Evolutionary conservation across 306 rosid species (phyloP).

Genomic region (Lathyrus sativus): DNA sequence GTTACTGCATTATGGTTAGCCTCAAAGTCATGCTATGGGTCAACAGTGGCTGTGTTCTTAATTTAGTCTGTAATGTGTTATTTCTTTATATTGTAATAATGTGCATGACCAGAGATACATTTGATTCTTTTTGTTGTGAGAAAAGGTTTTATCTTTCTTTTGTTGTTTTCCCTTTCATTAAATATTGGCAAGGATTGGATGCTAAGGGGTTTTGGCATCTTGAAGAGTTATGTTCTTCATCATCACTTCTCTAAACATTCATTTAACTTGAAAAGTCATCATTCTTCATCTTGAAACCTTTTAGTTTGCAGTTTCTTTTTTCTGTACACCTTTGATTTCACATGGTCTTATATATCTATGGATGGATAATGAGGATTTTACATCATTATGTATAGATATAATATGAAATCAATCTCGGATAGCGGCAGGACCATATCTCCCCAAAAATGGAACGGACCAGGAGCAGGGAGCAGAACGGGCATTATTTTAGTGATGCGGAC

Average conservation of each 20-base stretch:
- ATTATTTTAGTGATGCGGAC: too few relatives aligned
- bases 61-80: conserved; percentile 2
- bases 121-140: conserved; percentile 30
- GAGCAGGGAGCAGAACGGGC: too few relatives aligned
- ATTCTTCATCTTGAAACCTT: background rate
- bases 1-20: conserved; percentile 18
- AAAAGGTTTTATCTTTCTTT: background rate
- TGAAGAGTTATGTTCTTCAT: conserved; percentile 3
- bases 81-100: conserved; percentile 23
- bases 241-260: background rate
- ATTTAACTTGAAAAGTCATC: background rate
- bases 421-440: too few relatives aligned
- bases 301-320: conserved; percentile 3
- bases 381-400: conserved; percentile 5
- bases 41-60: conserved; percentile 18
- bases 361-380: conserved; percentile 8
- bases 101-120: background rate
- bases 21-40: conserved; percentile 6
- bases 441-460: too few relatives aligned
- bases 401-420: too few relatives aligned
- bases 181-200: conserved; percentile 22
- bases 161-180: background rate
- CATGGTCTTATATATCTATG: background rate
- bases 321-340: conserved; percentile 7
- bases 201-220: conserved; percentile 5